phyloP scores from a whole-genome alignment of 345 rosid genomes.

The Laguncularia racemosa region DNA sequence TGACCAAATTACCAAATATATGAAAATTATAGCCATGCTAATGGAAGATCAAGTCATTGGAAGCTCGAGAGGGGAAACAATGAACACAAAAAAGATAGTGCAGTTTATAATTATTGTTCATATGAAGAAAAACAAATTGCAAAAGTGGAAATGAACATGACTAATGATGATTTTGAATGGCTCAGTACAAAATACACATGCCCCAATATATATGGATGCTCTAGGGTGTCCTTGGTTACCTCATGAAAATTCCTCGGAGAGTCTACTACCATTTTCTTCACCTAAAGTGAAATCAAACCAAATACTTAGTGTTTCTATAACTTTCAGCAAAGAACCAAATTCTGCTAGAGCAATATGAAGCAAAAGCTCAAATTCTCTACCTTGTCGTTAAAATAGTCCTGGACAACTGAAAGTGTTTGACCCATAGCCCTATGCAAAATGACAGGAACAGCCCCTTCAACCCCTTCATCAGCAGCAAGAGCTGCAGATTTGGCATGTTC shows the following conservation, averaged over 20 bases:
- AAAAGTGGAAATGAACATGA: no score
- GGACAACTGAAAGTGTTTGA: slow-evolving; percentile 94
- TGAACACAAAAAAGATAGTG: no score
- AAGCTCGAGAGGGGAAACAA: no score
- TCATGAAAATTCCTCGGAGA: slow-evolving; percentile 93
- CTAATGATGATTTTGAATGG: no score
- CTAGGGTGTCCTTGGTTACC: slow-evolving; percentile 28
- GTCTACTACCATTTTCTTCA: slow-evolving; percentile 83
- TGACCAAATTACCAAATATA: no score
- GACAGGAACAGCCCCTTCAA: slow-evolving; percentile 83
- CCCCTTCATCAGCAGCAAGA: slow-evolving; percentile 96
- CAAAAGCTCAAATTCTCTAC: slow-evolving; percentile 15
- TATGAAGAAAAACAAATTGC: no score
- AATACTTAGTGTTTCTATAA: background rate
- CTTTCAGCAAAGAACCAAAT: slow-evolving; percentile 2
- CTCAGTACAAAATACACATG: no score
- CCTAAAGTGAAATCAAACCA: slow-evolving; percentile 29
- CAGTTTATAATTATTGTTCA: no score
- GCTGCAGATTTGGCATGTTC: slow-evolving; percentile 92
- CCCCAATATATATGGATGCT: no score
- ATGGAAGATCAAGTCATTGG: no score
- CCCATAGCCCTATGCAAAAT: slow-evolving; percentile 93
- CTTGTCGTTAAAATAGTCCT: slow-evolving; percentile 86
- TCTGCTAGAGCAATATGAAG: slow-evolving; percentile 2
- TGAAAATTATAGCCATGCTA: no score